A percentile compares a stretch with the other conserved stretches of the same genome.
These are phyloP conservation scores for Castanea sativa DNA, from an alignment of 306 rosid genomes.

Conservation along the genomic window DNA sequence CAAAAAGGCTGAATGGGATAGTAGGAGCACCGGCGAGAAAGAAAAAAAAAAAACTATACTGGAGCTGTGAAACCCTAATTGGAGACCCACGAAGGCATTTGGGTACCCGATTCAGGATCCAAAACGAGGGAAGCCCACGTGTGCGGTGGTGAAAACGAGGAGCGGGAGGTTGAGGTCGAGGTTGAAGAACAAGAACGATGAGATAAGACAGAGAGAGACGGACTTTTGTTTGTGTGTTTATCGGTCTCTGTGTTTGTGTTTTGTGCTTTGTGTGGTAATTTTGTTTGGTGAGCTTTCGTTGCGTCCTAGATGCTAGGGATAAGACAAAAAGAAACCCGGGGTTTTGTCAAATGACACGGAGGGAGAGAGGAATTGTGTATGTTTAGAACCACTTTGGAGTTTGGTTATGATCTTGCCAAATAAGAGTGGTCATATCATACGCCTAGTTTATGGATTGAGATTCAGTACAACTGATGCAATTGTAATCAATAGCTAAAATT, in stretches of 20 bases:
- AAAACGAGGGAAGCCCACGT: neutral
- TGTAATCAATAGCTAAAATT: fast-evolving
- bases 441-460: no score
- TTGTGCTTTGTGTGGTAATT: neutral
- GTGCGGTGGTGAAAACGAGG: neutral
- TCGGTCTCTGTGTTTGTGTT: neutral
- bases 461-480: no score
- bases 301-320: no score
- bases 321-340: no score
- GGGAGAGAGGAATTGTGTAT: no score
- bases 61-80: neutral
- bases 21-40: neutral
- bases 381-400: no score
- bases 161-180: constrained; percentile 17
- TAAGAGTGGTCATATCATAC: no score
- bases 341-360: no score
- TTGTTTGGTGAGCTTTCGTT: no score
- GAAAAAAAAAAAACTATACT: no score
- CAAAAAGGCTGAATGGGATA: neutral
- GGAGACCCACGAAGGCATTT: neutral
- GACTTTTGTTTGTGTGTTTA: neutral
- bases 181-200: neutral
- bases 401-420: no score
- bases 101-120: neutral
- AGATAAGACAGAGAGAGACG: constrained; percentile 7